Percentiles rank a stretch among this genome's conserved stretches.
phyloP scores from a whole-genome alignment of 192 early-diverging fungal species.

The Coemansia reversa region DNA sequence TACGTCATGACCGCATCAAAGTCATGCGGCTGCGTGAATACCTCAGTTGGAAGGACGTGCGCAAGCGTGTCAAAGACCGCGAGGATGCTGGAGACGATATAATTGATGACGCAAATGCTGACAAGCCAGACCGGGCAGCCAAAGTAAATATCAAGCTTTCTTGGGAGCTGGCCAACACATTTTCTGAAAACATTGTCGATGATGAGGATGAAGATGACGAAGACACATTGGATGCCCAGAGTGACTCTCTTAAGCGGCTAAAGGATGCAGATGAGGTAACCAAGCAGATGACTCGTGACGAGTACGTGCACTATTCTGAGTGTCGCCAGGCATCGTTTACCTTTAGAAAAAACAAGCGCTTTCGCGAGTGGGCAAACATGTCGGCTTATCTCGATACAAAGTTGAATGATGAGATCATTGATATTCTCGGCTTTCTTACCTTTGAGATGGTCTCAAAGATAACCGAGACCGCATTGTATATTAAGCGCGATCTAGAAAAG shows the following conservation, averaged over 20 bases:
- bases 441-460: slow-evolving; percentile 93
- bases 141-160: slow-evolving; percentile 83
- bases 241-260: slow-evolving; percentile 82
- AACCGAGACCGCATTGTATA: slow-evolving; percentile 83
- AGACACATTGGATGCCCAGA: slow-evolving; percentile 80
- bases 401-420: slow-evolving; percentile 91
- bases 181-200: slow-evolving; percentile 72
- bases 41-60: slow-evolving; percentile 94
- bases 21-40: slow-evolving; percentile 88
- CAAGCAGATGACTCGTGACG: slow-evolving; percentile 92
- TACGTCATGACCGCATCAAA: slow-evolving; percentile 92
- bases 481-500: slow-evolving; percentile 68
- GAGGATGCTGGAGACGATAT: slow-evolving; percentile 58
- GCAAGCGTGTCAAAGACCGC: slow-evolving; percentile 86
- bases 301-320: slow-evolving; percentile 98
- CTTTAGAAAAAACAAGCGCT: slow-evolving; percentile 89
- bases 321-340: slow-evolving; percentile 98
- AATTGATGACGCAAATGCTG: slow-evolving; percentile 50
- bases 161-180: slow-evolving; percentile 89
- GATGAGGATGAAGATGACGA: slow-evolving; percentile 88
- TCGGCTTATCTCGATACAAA: slow-evolving; percentile 82
- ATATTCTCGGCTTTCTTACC: slow-evolving; percentile 93
- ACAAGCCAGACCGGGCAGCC: slow-evolving; percentile 56
- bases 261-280: slow-evolving; percentile 92
- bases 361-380: slow-evolving; percentile 96